These are phyloP conservation scores for Echinochloa phyllopogon DNA, from an alignment of 176 grass and related monocot genomes.

Conservation along the genomic window DNA sequence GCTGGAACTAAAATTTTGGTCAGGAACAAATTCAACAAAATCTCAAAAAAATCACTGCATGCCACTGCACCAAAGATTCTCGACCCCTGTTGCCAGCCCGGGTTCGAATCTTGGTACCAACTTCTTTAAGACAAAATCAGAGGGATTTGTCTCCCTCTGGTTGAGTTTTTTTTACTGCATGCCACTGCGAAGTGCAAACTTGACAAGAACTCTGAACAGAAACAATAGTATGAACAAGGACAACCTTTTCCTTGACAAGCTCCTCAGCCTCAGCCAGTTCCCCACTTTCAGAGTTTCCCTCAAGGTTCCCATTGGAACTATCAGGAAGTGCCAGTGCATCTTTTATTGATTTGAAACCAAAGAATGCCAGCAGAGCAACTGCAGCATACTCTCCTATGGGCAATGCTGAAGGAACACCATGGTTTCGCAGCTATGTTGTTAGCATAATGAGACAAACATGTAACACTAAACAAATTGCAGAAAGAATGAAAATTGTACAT, in stretches of 20 bases:
- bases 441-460: conserved; percentile 19
- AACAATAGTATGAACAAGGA: conserved; percentile 34
- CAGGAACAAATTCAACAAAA: background rate
- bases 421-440: conserved; percentile 21
- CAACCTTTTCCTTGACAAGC: conserved; percentile 95
- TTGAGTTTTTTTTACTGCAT: too few relatives aligned
- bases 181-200: background rate
- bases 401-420: conserved; percentile 65
- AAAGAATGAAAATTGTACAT: conserved; percentile 4
- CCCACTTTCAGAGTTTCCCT: conserved; percentile 72
- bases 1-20: background rate
- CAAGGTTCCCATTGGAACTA: conserved; percentile 34
- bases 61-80: too few relatives aligned
- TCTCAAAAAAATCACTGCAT: conserved; percentile 14
- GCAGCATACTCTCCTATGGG: conserved; percentile 96
- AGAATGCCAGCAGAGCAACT: conserved; percentile 86
- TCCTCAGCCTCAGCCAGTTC: conserved; percentile 96
- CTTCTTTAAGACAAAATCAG: too few relatives aligned
- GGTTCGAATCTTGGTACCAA: too few relatives aligned
- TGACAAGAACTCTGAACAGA: background rate
- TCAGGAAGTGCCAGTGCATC: conserved; percentile 82
- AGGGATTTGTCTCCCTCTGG: too few relatives aligned
- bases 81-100: too few relatives aligned
- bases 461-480: background rate
- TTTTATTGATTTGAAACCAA: conserved; percentile 96